Evolutionary conservation across 176 grass and related monocot genomes (phyloP), one percentile per base, ranked within the genome.

Genomic region (Eremochloa ophiuroides): DNA sequence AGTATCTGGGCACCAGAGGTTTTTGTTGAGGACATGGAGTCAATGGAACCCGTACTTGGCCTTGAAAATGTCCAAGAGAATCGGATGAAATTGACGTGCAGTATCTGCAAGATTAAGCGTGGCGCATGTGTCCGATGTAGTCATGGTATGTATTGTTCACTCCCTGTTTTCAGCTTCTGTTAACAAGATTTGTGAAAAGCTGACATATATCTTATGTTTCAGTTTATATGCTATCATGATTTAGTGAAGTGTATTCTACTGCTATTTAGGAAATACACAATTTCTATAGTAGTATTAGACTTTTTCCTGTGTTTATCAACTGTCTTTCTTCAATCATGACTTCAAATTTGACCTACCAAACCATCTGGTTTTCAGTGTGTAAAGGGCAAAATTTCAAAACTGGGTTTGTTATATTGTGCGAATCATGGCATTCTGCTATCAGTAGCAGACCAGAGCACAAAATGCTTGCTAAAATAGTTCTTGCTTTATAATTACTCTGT

Each of bases 71-170:
- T 93, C 63, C 90, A 83, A 68, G 87, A 93, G 44, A 93, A 83
- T 55, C 87, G 87, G 15, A 87, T 75, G 80, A 96, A 93, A 56
- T 81, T 99, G 69, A 71, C 91, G 2, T 99, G 97, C 80, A 95
- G 76, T 26, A 88, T 99, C 40, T 99, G 97, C 87, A 99, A 99
- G 83, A 78, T 96, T 73, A 99, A 99, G 87, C 87, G 93, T 79
- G 97, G 97, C 74, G 93, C 87, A 77, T 99, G 97, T 69, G 34
- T 99, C 59, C 90, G 97, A 47, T 99, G 97, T 76, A 99, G 93
- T 83, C 97, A 99, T 91, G 97, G 97, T 99, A 93, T 88, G 80
- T 55, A 62, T 86, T 87, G 1, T 75, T 42, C 12, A 74, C 42
- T 29, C 66, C 34, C 55, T 63, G 33, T 80, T 64, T 80, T 81